phyloP scores from a whole-genome alignment of 306 rosid species.

The Nissolia schottii region DNA sequence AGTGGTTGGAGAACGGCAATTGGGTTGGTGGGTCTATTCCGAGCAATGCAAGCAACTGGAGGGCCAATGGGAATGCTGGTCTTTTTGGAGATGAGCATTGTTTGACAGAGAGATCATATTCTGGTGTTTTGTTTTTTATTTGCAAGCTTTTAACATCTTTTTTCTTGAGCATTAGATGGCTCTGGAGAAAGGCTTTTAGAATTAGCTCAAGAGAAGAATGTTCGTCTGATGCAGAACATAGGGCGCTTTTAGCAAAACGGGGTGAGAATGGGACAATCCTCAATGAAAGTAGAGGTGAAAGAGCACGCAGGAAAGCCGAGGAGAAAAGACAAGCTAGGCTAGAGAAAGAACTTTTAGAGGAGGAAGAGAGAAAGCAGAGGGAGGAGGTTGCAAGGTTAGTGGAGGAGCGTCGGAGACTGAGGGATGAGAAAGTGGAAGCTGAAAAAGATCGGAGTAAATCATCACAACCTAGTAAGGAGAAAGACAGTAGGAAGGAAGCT shows the following conservation, averaged over 20 bases:
- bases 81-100: constrained; percentile 78
- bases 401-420: constrained; percentile 87
- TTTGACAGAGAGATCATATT: constrained; percentile 78
- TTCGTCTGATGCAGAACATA: constrained; percentile 70
- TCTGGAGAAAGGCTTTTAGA: constrained; percentile 87
- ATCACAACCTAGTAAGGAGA: constrained; percentile 49
- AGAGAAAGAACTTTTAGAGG: constrained; percentile 91
- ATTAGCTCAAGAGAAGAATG: constrained; percentile 70
- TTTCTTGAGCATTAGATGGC: constrained; percentile 87
- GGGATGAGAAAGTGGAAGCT: constrained; percentile 89
- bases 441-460: constrained; percentile 64
- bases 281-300: constrained; percentile 85
- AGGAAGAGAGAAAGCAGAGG: constrained; percentile 97
- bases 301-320: constrained; percentile 98
- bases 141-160: constrained; percentile 72
- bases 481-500: constrained; percentile 69
- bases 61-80: constrained; percentile 50
- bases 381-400: constrained; percentile 98
- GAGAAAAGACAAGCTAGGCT: constrained; percentile 97
- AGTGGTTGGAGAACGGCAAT: constrained; percentile 83
- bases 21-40: constrained; percentile 70
- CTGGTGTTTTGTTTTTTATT: constrained; percentile 63
- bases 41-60: constrained; percentile 63
- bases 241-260: constrained; percentile 59
- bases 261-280: constrained; percentile 74